phyloP scores from a whole-genome alignment of 176 grass and related monocot genomes.

The Cocos nucifera region DNA sequence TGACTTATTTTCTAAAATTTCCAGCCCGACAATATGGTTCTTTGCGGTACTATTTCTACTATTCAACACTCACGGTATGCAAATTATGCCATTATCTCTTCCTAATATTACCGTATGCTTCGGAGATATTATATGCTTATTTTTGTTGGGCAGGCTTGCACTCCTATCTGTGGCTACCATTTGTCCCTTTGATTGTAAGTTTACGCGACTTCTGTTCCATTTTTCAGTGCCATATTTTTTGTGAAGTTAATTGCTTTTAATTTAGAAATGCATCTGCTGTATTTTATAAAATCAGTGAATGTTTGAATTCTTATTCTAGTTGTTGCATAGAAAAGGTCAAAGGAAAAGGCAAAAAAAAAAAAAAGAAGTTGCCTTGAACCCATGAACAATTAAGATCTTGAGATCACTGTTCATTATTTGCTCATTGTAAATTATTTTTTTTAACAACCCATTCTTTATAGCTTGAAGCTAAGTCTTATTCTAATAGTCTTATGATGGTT shows the following conservation, averaged over 20 bases:
- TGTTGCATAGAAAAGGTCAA: no score
- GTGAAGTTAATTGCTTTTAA: not conserved
- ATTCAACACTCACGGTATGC: conserved; percentile 14
- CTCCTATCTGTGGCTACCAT: conserved; percentile 9
- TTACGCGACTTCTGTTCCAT: not conserved
- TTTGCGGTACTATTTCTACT: conserved; percentile 7
- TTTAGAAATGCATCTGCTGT: no score
- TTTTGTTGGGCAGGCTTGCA: conserved; percentile 3
- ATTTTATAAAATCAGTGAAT: no score
- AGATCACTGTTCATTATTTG: no score
- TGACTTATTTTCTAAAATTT: not conserved
- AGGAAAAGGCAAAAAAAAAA: no score
- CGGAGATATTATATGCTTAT: not conserved
- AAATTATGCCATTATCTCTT: not conserved
- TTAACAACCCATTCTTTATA: no score
- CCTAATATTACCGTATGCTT: not conserved
- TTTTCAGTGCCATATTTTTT: not conserved
- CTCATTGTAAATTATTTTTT: no score
- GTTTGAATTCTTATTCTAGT: no score
- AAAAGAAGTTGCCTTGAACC: no score
- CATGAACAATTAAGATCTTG: no score
- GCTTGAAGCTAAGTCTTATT: no score
- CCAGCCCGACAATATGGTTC: conserved; percentile 10
- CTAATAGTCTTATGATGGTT: no score
- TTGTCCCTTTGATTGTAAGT: conserved; percentile 17